A percentile compares a stretch with the other conserved stretches of the same genome.
phyloP scores from a whole-genome alignment of 2,329 filamentous ascomycete species.

The Ceratocystis huliohia region DNA sequence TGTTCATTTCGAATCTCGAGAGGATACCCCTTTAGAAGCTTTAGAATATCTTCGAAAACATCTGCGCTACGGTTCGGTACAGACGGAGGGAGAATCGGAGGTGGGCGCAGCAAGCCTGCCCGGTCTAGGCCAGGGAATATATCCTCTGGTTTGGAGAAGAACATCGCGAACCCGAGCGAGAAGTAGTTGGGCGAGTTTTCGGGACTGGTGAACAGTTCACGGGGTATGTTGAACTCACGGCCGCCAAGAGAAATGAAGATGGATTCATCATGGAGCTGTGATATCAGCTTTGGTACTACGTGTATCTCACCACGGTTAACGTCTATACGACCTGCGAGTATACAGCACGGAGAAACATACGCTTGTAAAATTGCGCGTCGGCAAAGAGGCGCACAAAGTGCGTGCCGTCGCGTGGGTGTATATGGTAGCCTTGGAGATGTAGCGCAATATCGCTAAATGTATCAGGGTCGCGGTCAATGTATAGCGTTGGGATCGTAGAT shows the following conservation, averaged over 20 bases:
- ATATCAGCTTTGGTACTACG: constrained; percentile 72
- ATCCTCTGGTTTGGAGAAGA: constrained; percentile 68
- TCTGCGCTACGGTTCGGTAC: constrained; percentile 74
- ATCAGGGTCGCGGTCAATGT: constrained; percentile 83
- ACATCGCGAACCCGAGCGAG: constrained; percentile 74
- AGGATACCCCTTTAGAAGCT: constrained; percentile 72
- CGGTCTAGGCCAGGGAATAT: constrained; percentile 78
- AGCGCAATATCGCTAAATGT: constrained; percentile 83
- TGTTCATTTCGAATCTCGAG: constrained; percentile 61
- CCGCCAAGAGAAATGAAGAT: constrained; percentile 88
- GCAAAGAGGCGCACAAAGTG: constrained; percentile 90
- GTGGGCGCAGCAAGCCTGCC: constrained; percentile 67
- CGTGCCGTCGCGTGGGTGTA: constrained; percentile 64
- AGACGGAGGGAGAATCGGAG: constrained; percentile 69
- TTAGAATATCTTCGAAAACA: constrained; percentile 69
- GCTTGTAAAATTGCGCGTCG: constrained; percentile 86
- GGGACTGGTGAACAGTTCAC: constrained; percentile 70
- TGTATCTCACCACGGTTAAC: background rate
- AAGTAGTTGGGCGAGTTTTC: constrained; percentile 96
- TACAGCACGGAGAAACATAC: constrained; percentile 33
- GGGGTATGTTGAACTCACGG: constrained; percentile 76
- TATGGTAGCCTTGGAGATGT: constrained; percentile 85
- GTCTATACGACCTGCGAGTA: background rate
- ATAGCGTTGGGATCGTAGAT: constrained; percentile 57
- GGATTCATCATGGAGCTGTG: constrained; percentile 79